Evolutionary conservation across 2,329 filamentous ascomycete species (phyloP), one percentile per base, ranked within the genome.

Genomic region (Microsporum ferrugineum): DNA sequence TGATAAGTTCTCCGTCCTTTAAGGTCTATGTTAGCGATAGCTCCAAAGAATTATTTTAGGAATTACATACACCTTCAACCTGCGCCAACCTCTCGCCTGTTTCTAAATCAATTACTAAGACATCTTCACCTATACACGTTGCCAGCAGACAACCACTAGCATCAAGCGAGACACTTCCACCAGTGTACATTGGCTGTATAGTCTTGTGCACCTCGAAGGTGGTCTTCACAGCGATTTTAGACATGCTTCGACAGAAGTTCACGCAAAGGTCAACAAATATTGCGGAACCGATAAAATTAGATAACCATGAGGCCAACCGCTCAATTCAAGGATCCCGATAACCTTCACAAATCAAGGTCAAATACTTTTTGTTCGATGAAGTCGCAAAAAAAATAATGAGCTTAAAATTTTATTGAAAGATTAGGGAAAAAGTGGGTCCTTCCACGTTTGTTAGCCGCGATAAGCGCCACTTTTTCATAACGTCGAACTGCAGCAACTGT

Each of bases 131-230:
- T n/a, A 97, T 78, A 39, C 88, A 91, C 29, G 91, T 91, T 49
- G 91, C 92, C 60, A 99, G 81, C 65, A 97, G 84, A 68, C 84
- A 84, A 58, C 91, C 91, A 75, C 84, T 84, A 72, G 86, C 83
- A 78, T 92, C 90, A 63, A 97, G 82, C 34, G 89, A 85, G 62
- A 95, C 85, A 66, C 88, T 87, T 49, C 94, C 94, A 60, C 94
- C 94, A 1, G 92, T 96, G 71, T 94, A 96, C 57, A 97, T 92
- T 23, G 94, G 94, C 68, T 91, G 88, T 61, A 99, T 88, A 56
- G 90, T 88, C 69, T 88, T 85, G 66, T 82, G 82, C 62, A 88
- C 84, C 70, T 95, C 89, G 73, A 96, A 99, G 2, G 92, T 96
- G 62, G 91, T 96, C 79, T 91, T 95, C 68, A 81, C 74, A 45